Base-by-base conservation (phyloP, 2,329 filamentous ascomycete genomes). In the Pyrenophora teres region DNA sequence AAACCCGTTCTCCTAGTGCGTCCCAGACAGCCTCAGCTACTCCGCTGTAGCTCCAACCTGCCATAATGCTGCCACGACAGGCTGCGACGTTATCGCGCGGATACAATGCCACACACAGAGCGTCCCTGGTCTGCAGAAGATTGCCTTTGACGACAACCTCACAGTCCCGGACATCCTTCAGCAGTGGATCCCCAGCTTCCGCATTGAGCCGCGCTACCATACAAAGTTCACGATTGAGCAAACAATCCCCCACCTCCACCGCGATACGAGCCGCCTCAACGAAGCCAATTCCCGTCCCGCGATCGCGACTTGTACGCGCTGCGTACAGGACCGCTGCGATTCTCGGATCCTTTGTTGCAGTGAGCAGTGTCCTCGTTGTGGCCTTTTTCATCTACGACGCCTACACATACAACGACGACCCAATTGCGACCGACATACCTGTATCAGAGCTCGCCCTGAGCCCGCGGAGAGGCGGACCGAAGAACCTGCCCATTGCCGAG, bases 371-470 rank as follows among this genome's bases (percentile, higher is more conserved):
- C 3, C 80, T 89, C 5, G 81, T 97, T 6, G 75, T 92, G 16
- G 88, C 81, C 41, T 97, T 99, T 80, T 99, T 99, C 76, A 64
- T 94, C 63, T 99, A 96, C 77, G 94, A 99, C 78, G 88, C 92
- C 8, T 88, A 86, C 40, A 99, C 94, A 12, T 99, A 99, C 77
- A 86, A 84, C 52, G 88, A 92, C 59, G 80, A 87, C 40, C 77
- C 83, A 2, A 83, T 81, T 6, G 80, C 82, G 21, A 78, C 80
- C 59, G 92, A 97, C 63, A 86, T 96, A 51, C 83, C 87, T 42
- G 88, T 99, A n/a, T 92, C 92, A 1, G 83, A 90, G 63, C 77
- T 91, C 31, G 94, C 94, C 1, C 78, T 99, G 46, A 86, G 86
- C 50, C 94, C 94, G 1, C 84, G 87, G 58, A 83, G 82, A 52